A percentile compares a stretch with the other conserved stretches of the same genome.
Evolutionary conservation across 2,329 filamentous ascomycete genomes (phyloP).

Genomic region (Trichoderma afroharzianum): DNA sequence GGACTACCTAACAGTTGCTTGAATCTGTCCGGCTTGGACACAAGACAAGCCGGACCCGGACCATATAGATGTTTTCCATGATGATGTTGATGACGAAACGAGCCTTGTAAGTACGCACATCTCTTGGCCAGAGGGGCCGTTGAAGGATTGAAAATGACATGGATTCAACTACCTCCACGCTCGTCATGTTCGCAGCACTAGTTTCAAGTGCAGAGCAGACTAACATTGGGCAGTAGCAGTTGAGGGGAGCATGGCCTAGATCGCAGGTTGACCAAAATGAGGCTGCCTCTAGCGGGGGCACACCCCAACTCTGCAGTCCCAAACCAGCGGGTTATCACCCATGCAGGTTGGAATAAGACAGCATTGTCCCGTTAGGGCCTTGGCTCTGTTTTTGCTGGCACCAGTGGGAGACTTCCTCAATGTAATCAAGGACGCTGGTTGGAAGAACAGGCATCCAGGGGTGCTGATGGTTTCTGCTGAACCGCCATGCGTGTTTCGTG

Average conservation of each 20-base stretch:
- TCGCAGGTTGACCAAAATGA: not conserved
- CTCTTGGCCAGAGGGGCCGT: no score
- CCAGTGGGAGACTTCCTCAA: not conserved
- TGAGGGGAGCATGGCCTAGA: conserved; percentile 1
- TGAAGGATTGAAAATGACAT: not conserved
- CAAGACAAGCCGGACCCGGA: not conserved
- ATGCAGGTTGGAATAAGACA: not conserved
- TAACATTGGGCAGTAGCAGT: not conserved
- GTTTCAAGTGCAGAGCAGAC: not conserved
- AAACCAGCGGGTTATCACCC: not conserved
- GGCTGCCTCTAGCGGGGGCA: not conserved
- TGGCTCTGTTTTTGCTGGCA: not conserved
- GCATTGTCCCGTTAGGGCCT: not conserved
- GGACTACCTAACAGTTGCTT: not conserved
- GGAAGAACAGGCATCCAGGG: not conserved
- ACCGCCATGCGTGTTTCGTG: not conserved
- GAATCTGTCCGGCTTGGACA: not conserved
- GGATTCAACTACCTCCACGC: not conserved
- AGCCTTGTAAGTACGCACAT: not conserved
- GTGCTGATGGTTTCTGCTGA: not conserved
- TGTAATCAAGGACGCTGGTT: conserved; percentile 2
- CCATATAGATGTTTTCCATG: not conserved
- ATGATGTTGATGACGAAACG: not conserved
- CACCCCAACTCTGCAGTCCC: not conserved
- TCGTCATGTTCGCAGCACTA: not conserved